Conservation (phyloP, 495 filamentous ascomycete genomes). For the Glutinoglossum americanum region DNA sequence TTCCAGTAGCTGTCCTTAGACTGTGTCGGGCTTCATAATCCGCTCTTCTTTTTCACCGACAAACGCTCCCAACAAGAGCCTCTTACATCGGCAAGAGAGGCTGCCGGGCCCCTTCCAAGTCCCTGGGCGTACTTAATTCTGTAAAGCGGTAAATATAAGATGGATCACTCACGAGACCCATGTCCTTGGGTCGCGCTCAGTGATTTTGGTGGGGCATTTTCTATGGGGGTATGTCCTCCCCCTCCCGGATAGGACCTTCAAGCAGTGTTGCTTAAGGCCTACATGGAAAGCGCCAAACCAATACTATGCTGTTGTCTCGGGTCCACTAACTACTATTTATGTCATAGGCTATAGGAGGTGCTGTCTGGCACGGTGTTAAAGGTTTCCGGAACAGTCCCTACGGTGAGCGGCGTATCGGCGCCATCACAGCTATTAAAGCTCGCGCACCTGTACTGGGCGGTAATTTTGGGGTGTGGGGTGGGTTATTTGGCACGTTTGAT, state of each 20-base stretch:
- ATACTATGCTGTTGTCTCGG: too few relatives aligned
- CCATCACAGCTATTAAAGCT: constrained; percentile 91
- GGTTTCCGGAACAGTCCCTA: constrained; percentile 77
- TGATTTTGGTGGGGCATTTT: constrained; percentile 93
- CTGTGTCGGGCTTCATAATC: background rate
- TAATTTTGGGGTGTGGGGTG: constrained; percentile 96
- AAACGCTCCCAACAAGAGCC: too few relatives aligned
- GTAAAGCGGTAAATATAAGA: constrained; percentile 7
- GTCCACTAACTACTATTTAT: background rate
- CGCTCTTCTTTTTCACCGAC: too few relatives aligned
- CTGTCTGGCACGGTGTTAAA: constrained; percentile 96
- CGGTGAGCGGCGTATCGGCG: constrained; percentile 87
- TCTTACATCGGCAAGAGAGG: background rate
- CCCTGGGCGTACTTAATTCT: background rate
- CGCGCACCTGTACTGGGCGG: constrained; percentile 87
- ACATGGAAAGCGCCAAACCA: too few relatives aligned
- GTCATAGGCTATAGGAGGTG: constrained; percentile 65
- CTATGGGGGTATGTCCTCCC: constrained; percentile 67
- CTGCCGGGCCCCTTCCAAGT: background rate
- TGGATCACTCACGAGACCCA: constrained; percentile 75
- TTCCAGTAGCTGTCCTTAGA: background rate
- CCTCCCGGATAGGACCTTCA: too few relatives aligned
- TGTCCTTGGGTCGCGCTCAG: constrained; percentile 92
- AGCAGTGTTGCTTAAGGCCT: too few relatives aligned
- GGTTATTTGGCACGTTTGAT: constrained; percentile 82